phyloP scores from a whole-genome alignment of 768 basidiomycete genomes.

The Leccinum ochraceum region DNA sequence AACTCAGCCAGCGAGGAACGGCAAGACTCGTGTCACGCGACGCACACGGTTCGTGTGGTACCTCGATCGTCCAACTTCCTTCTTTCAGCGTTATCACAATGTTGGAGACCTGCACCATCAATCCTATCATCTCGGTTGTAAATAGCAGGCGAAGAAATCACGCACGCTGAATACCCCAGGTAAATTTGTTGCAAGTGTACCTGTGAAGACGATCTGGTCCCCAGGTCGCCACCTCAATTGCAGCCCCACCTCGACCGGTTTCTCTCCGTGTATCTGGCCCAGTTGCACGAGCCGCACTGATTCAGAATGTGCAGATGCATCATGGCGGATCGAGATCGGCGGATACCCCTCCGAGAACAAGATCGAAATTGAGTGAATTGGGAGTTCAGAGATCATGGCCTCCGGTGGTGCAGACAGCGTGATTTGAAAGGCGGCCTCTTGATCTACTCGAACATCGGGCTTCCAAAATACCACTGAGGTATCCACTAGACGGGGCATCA shows the following conservation, averaged over 20 bases:
- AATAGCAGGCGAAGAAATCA: background rate
- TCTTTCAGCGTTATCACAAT: conserved; percentile 42
- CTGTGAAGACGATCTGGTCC: too few relatives aligned
- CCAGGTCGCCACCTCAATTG: too few relatives aligned
- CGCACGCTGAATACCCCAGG: conserved; percentile 59
- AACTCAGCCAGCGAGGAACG: conserved; percentile 57
- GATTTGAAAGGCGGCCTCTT: too few relatives aligned
- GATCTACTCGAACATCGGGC: conserved; percentile 37
- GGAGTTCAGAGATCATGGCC: conserved; percentile 43
- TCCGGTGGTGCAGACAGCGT: conserved; percentile 32
- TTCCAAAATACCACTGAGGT: too few relatives aligned
- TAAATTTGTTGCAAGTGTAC: conserved; percentile 18
- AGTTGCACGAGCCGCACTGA: conserved; percentile 35
- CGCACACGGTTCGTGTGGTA: conserved; percentile 53
- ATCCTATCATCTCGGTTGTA: background rate
- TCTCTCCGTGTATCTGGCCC: conserved; percentile 47
- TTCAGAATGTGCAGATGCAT: conserved; percentile 35
- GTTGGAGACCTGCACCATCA: conserved; percentile 38
- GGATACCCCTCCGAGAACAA: too few relatives aligned
- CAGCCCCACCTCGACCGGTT: too few relatives aligned
- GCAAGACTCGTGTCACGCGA: conserved; percentile 34
- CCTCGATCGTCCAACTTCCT: conserved; percentile 60
- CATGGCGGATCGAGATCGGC: conserved; percentile 49
- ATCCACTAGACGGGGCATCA: background rate
- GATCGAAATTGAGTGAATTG: too few relatives aligned